These are phyloP conservation scores for Lignosus rhinocerotis DNA, from an alignment of 1,284 basidiomycete species.

Conservation along the genomic window DNA sequence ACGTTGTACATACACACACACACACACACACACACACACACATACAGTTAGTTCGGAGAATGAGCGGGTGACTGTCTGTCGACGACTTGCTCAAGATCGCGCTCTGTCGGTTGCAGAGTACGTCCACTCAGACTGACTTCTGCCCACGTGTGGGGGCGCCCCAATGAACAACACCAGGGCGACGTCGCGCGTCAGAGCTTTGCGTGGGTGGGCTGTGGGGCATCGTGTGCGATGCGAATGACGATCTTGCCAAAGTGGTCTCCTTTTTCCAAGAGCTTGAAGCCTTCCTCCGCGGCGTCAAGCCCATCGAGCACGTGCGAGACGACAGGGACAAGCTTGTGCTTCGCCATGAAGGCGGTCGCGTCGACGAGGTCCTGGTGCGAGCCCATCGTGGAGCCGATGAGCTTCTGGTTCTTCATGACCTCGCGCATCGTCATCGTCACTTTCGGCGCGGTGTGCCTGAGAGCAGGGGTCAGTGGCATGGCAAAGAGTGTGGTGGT, in stretches of 20 bases:
- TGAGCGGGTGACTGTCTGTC: too few relatives aligned
- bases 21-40: slow-evolving; percentile 20
- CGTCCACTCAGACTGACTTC: too few relatives aligned
- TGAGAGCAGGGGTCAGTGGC: slow-evolving; percentile 29
- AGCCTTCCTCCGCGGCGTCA: slow-evolving; percentile 69
- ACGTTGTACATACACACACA: slow-evolving; percentile 21
- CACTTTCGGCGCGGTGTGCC: slow-evolving; percentile 67
- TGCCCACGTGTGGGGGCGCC: too few relatives aligned
- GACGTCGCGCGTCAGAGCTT: slow-evolving; percentile 10
- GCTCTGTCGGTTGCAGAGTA: too few relatives aligned
- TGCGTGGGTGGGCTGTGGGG: background rate
- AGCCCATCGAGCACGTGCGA: slow-evolving; percentile 71
- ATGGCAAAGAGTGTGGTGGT: background rate
- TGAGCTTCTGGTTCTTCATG: slow-evolving; percentile 73
- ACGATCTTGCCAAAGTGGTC: slow-evolving; percentile 80
- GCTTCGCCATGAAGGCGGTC: slow-evolving; percentile 67
- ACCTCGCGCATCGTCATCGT: slow-evolving; percentile 81
- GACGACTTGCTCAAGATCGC: too few relatives aligned
- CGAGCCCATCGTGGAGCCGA: slow-evolving; percentile 88
- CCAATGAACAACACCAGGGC: background rate
- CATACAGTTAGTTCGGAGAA: slow-evolving; percentile 12
- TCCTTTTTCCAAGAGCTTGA: slow-evolving; percentile 62
- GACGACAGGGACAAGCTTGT: slow-evolving; percentile 73
- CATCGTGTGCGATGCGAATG: slow-evolving; percentile 38
- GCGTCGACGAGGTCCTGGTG: slow-evolving; percentile 72